Conservation (phyloP, 2,329 filamentous ascomycete genomes). For the Colletotrichum sp. region DNA sequence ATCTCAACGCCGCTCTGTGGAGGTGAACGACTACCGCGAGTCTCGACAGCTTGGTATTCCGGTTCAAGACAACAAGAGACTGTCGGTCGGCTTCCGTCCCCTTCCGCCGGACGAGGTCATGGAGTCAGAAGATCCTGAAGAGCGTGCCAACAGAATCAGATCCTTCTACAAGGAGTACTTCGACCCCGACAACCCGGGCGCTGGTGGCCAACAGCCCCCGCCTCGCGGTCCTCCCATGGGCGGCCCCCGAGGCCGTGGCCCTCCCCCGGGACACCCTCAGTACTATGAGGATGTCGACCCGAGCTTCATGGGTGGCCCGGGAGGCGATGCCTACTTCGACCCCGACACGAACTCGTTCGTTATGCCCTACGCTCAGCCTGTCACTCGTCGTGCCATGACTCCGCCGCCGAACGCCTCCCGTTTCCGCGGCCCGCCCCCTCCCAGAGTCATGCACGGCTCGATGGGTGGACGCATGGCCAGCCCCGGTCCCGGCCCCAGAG, state of each 20-base stretch:
- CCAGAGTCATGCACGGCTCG: slow-evolving; percentile 51
- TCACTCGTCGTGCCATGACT: slow-evolving; percentile 92
- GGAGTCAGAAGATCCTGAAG: slow-evolving; percentile 87
- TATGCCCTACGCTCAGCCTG: slow-evolving; percentile 83
- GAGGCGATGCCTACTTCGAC: slow-evolving; percentile 67
- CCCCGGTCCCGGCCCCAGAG: slow-evolving; percentile 53
- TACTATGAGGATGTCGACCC: slow-evolving; percentile 81
- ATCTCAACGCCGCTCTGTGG: slow-evolving; percentile 30
- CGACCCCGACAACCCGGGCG: slow-evolving; percentile 70
- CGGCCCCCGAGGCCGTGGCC: not conserved
- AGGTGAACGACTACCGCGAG: slow-evolving; percentile 29
- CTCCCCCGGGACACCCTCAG: slow-evolving; percentile 31
- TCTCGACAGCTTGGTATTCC: slow-evolving; percentile 57
- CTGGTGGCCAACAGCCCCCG: not conserved
- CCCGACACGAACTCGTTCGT: slow-evolving; percentile 74
- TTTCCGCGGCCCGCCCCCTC: slow-evolving; percentile 44
- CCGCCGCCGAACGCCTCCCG: slow-evolving; percentile 73
- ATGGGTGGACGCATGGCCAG: slow-evolving; percentile 47
- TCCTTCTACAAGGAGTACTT: slow-evolving; percentile 99
- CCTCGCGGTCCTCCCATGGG: slow-evolving; percentile 5
- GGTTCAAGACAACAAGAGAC: slow-evolving; percentile 57
- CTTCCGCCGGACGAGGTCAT: slow-evolving; percentile 84
- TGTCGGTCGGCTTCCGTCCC: slow-evolving; percentile 80
- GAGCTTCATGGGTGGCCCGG: slow-evolving; percentile 61
- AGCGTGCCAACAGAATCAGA: slow-evolving; percentile 92